Base-by-base conservation (phyloP, 805 yeast genomes). In the Candida maesae region DNA sequence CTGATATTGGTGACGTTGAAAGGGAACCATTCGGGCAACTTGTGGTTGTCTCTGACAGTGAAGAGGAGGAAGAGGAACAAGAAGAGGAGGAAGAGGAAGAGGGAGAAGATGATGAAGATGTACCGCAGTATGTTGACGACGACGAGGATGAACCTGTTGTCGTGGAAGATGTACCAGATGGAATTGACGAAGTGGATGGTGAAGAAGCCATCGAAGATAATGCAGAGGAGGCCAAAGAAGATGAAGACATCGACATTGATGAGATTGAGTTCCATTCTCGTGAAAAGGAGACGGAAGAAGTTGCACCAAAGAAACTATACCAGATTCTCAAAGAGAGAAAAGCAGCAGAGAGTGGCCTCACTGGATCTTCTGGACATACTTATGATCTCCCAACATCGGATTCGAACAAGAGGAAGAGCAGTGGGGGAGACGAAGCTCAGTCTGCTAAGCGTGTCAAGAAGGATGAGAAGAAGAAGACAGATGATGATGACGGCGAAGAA, bases 11-110 rank as follows among this genome's bases (percentile, higher is more conserved):
- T 33, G 39, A 35, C 38, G 51, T 45, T 11, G 53, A 41, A 4
- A 20, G 40, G 4, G 56, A 55, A 15, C 54, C 53, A 17, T 63
- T 65, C 46, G 71, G 68, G 11, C 39, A 57, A 42, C 39, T 62
- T n/a, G 18, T 66, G 3, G 46, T 53, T 14, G 55, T 56, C 21
- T 60, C 54, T 24, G 56, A 50, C 21, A 39, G 39, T 6, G 53
- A 49, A 16, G 51, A 42, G 1, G 56, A 42, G 19, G 56, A 54
- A 5, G 59, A 49, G 9, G 53, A 45, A 10, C 61, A 53, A 17
- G 50, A 47, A 13, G 58, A 51, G 15, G 51, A 35, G 2, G 46
- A 45, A 30, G 52, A 41, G 3, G 56, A 48, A 3, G 45, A 39
- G 11, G 50, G 47, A 8, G 56, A 60, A 9, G 60, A 48, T 2